Base-by-base conservation (phyloP, 2,329 filamentous ascomycete species). In the Colletotrichum salicis region DNA sequence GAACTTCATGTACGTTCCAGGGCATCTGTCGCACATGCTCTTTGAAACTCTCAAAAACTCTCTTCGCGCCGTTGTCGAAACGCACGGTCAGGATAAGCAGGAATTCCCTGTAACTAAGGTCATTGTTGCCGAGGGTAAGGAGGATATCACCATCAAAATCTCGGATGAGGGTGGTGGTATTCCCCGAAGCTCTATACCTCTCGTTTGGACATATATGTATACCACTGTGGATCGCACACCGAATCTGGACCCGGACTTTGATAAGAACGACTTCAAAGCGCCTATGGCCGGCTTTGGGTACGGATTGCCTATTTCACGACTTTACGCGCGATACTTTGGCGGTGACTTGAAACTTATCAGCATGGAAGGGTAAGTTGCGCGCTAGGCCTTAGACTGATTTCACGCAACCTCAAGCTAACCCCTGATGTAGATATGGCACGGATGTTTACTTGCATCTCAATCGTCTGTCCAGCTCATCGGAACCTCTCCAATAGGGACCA, bases 141-240 rank as follows among this genome's bases (percentile, higher is more conserved):
- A 99, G 83, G 96, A 99, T 79, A 99, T 99, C 78, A 99, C 96
- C 5, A 98, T 99, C 86, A 99, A 99, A 84, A 93, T 99, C 77
- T 94, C 93, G 5, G 96, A 99, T 81, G 96, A 99, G 84, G 96
- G 96, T 71, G 96, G 96, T 74, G 96, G 96, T 73, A 98, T 99
- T 64, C 95, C 96, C 0, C 88, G 96, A 78, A 97, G 93, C 77
- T 90, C 94, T 64, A 98, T 99, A 74, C 96, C 96, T 5, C 88
- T 99, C 15, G 96, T 98, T n/a, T 99, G 96, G 96, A 99, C 96
- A 13, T 99, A 99, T 82, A 99, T 98, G 96, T 99, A 99, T 82
- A 99, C 96, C 45, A 99, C 96, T 2, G 96, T 99, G 75, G 96
- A 98, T 82, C 91, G 95, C 77, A 98, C 96, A 27, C 96, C 96